A percentile compares a stretch with the other conserved stretches of the same genome.
phyloP scores from a whole-genome alignment of 495 filamentous ascomycete species.

The Hypoxylon subgilvum region DNA sequence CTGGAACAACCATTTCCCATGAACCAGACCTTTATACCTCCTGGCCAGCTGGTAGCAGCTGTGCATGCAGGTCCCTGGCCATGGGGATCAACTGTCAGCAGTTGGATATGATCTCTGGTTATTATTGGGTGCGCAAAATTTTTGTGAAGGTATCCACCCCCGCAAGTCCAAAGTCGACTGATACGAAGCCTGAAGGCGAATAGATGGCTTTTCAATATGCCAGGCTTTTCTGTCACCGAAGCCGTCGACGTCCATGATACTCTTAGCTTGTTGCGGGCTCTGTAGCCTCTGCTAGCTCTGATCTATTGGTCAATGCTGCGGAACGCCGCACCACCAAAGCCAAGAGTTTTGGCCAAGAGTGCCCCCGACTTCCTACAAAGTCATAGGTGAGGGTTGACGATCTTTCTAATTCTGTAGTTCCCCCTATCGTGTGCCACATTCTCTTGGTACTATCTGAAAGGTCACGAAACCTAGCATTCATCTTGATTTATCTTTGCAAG shows the following conservation, averaged over 20 bases:
- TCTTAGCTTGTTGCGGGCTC: constrained; percentile 32
- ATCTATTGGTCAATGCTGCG: constrained; percentile 16
- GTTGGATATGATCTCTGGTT: not conserved
- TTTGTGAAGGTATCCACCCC: too few species aligned
- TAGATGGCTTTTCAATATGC: not conserved
- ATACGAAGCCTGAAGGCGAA: not conserved
- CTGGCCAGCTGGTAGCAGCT: not conserved
- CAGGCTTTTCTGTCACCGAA: constrained; percentile 25
- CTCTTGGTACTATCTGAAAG: not conserved
- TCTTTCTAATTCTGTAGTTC: not conserved
- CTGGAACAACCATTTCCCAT: constrained; percentile 20
- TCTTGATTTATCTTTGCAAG: constrained; percentile 2
- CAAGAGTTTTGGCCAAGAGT: constrained; percentile 41
- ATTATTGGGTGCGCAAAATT: not conserved
- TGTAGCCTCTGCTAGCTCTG: too few species aligned
- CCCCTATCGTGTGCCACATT: not conserved
- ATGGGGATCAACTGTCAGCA: not conserved
- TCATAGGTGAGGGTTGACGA: constrained; percentile 28
- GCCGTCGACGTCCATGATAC: constrained; percentile 2
- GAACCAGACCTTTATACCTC: not conserved
- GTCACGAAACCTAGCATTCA: not conserved
- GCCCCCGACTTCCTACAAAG: constrained; percentile 12
- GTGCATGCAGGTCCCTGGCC: not conserved
- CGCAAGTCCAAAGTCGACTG: too few species aligned
- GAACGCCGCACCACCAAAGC: constrained; percentile 27